A percentile compares a stretch with the other conserved stretches of the same genome.
Evolutionary conservation across 257 asterid genomes (phyloP).

Genomic region (Echites panduratus): DNA sequence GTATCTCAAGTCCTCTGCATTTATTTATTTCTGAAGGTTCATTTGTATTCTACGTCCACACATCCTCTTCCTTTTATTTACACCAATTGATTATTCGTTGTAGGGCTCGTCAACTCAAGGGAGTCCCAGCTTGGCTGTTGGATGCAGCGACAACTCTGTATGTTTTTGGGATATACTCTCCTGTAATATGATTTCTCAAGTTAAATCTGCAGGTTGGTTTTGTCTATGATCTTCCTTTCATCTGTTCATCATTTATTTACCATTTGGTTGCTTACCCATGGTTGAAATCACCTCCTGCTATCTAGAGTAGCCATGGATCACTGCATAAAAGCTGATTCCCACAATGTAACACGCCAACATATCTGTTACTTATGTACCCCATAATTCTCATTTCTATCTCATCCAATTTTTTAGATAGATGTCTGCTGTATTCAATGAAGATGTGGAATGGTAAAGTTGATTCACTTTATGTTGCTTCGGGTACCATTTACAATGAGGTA

Average conservation of each 20-base stretch:
- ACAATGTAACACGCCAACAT: neutral
- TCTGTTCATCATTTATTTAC: neutral
- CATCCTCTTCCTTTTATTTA: neutral
- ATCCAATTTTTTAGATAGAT: conserved; percentile 44
- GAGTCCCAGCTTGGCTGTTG: conserved; percentile 52
- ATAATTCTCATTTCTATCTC: conserved; percentile 4
- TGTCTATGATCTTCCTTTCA: neutral
- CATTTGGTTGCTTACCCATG: neutral
- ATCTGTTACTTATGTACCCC: neutral
- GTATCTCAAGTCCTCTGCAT: too few relatives aligned
- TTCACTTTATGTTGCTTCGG: conserved; percentile 76
- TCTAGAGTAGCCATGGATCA: neutral
- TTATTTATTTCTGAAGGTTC: neutral
- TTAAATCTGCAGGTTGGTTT: conserved; percentile 56
- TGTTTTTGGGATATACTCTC: conserved; percentile 63
- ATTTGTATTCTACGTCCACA: neutral
- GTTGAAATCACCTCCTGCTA: neutral
- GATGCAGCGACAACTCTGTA: conserved; percentile 78
- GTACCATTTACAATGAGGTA: conserved; percentile 94
- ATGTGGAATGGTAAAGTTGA: conserved; percentile 66
- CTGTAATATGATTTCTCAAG: conserved; percentile 40
- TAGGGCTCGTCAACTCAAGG: conserved; percentile 35
- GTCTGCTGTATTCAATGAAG: conserved; percentile 85
- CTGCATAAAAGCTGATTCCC: neutral
- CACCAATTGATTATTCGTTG: conserved; percentile 18